Conservation (phyloP, 371 early-diverging fungal species). For the Lichtheimia corymbifera region DNA sequence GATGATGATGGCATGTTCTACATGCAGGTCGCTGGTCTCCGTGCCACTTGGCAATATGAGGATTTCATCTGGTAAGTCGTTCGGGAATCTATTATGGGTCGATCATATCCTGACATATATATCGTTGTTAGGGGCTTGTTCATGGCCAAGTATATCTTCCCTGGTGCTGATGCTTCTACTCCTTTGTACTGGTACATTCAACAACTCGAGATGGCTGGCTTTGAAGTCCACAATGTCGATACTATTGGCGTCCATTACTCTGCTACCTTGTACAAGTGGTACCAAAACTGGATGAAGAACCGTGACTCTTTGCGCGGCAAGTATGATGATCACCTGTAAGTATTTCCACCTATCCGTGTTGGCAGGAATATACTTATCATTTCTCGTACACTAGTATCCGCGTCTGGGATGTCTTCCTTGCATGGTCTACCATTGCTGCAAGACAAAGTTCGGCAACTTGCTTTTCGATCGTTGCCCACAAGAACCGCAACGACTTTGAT, state of each 20-base stretch:
- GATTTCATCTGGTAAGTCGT: conserved; percentile 72
- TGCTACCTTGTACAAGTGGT: conserved; percentile 94
- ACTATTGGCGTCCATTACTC: conserved; percentile 98
- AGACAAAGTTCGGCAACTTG: conserved; percentile 95
- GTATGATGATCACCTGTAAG: conserved; percentile 86
- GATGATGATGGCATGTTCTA: conserved; percentile 97
- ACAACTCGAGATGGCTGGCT: conserved; percentile 92
- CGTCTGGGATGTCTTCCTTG: conserved; percentile 94
- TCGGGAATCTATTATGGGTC: no score
- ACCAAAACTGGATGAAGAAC: conserved; percentile 96
- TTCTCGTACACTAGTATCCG: conserved; percentile 40
- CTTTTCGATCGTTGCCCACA: conserved; percentile 94
- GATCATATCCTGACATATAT: conserved; percentile 28
- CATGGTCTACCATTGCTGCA: conserved; percentile 92
- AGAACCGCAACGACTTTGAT: conserved; percentile 94
- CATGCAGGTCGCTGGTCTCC: conserved; percentile 96
- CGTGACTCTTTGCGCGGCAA: conserved; percentile 77
- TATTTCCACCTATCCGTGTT: conserved; percentile 1
- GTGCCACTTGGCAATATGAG: conserved; percentile 88
- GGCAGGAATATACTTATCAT: neutral
- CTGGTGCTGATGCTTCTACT: conserved; percentile 96
- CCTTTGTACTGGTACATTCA: conserved; percentile 93
- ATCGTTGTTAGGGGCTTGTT: conserved; percentile 73
- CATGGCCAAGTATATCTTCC: conserved; percentile 98
- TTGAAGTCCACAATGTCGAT: conserved; percentile 85